These are phyloP conservation scores for Quercus rubra DNA, from an alignment of 306 rosid species.

Conservation along the genomic window DNA sequence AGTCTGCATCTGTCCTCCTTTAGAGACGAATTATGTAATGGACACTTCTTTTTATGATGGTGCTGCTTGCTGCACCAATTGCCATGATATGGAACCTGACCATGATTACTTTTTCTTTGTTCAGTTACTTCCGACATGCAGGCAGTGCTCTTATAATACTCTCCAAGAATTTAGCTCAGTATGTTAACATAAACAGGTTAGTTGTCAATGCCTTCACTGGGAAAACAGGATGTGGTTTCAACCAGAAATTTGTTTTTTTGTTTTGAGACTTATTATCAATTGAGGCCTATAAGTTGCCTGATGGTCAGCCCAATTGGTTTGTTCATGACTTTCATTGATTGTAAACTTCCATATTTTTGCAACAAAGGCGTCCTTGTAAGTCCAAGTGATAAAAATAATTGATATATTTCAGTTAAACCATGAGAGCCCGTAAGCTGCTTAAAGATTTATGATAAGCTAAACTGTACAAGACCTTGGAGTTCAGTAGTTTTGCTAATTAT, in stretches of 20 bases:
- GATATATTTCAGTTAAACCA: background rate
- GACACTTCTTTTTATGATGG: background rate
- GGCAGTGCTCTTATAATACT: constrained; percentile 74
- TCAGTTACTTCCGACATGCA: constrained; percentile 96
- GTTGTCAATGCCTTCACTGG: constrained; percentile 23
- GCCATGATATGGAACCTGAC: background rate
- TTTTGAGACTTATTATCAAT: constrained; percentile 9
- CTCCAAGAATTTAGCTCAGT: constrained; percentile 85
- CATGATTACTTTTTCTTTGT: constrained; percentile 17
- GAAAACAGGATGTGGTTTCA: background rate
- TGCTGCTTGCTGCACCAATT: background rate
- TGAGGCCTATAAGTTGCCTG: background rate
- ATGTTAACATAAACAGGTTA: constrained; percentile 88
- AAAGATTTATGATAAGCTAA: background rate
- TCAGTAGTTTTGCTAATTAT: background rate
- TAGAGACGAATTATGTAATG: background rate
- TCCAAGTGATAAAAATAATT: background rate
- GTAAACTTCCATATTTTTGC: background rate
- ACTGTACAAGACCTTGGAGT: background rate
- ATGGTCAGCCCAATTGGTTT: background rate
- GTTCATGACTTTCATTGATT: background rate
- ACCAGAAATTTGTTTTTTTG: background rate
- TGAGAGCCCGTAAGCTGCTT: background rate
- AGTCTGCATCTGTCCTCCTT: background rate
- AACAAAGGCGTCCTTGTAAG: background rate